phyloP scores from a whole-genome alignment of 495 filamentous ascomycete genomes.

The Penicillium ochrochloron region DNA sequence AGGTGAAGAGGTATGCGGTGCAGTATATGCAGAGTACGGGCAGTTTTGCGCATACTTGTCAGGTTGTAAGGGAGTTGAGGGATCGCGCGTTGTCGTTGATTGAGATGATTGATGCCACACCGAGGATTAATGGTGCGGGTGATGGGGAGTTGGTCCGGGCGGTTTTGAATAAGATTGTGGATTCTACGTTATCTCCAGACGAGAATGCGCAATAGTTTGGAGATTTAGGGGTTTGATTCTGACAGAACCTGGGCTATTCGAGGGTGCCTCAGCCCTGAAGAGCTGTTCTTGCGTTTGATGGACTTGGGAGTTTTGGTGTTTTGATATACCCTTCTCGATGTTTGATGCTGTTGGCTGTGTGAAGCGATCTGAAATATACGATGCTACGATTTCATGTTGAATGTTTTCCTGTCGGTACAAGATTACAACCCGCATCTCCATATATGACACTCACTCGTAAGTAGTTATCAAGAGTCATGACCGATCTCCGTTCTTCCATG shows the following conservation, averaged over 20 bases:
- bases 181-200: conserved; percentile 40
- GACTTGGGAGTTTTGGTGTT: conserved; percentile 1
- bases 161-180: conserved; percentile 54
- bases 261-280: not conserved
- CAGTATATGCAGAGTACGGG: conserved; percentile 87
- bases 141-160: conserved; percentile 48
- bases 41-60: conserved; percentile 83
- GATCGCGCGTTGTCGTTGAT: conserved; percentile 69
- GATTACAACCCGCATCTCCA: not conserved
- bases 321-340: conserved; percentile 15
- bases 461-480: not conserved
- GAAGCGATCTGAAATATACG: not conserved
- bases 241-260: not conserved
- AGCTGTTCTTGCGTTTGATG: not conserved
- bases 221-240: not conserved
- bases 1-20: conserved; percentile 92
- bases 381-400: conserved; percentile 1
- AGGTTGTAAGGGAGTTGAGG: conserved; percentile 69
- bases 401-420: not conserved
- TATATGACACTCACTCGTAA: not conserved
- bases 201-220: conserved; percentile 13
- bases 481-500: not conserved
- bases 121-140: conserved; percentile 34
- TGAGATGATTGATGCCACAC: conserved; percentile 64
- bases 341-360: conserved; percentile 7